These are phyloP conservation scores for Colletotrichum sublineola DNA, from an alignment of 2,329 filamentous ascomycete genomes.

Conservation along the genomic window DNA sequence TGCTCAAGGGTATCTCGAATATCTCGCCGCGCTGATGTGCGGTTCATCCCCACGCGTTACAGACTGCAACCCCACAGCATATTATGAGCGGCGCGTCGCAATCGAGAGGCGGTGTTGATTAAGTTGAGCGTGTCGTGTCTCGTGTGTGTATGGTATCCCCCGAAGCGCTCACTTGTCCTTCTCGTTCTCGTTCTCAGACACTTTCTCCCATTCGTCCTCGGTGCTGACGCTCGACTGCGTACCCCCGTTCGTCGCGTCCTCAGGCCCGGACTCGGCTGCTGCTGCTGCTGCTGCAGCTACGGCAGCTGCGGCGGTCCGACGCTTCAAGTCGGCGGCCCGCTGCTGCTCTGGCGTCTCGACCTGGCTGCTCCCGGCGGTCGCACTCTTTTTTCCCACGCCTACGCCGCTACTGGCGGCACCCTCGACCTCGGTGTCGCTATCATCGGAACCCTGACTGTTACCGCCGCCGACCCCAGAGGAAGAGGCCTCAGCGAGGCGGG, in stretches of 20 bases:
- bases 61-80: neutral
- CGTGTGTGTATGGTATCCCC: neutral
- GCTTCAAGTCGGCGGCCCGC: slow-evolving; percentile 62
- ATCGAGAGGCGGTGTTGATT: neutral
- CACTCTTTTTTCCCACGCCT: slow-evolving; percentile 31
- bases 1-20: slow-evolving; percentile 41
- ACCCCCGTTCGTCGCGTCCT: slow-evolving; percentile 52
- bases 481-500: slow-evolving; percentile 44
- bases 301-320: slow-evolving; percentile 52
- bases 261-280: slow-evolving; percentile 54
- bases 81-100: slow-evolving; percentile 6
- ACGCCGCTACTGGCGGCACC: slow-evolving; percentile 10
- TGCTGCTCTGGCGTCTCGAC: slow-evolving; percentile 58
- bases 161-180: slow-evolving; percentile 62
- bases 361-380: slow-evolving; percentile 54
- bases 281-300: slow-evolving; percentile 50
- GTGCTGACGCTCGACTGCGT: slow-evolving; percentile 77
- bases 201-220: slow-evolving; percentile 98
- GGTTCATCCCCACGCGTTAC: neutral
- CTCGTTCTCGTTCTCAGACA: slow-evolving; percentile 78
- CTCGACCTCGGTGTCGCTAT: slow-evolving; percentile 67
- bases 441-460: slow-evolving; percentile 52
- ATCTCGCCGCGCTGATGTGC: slow-evolving; percentile 25
- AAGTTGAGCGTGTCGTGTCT: slow-evolving; percentile 3
- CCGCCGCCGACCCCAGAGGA: slow-evolving; percentile 50